Percentiles rank a stretch among this genome's conserved stretches.
Conservation (phyloP, 306 rosid species). For the Sindora glabra region DNA sequence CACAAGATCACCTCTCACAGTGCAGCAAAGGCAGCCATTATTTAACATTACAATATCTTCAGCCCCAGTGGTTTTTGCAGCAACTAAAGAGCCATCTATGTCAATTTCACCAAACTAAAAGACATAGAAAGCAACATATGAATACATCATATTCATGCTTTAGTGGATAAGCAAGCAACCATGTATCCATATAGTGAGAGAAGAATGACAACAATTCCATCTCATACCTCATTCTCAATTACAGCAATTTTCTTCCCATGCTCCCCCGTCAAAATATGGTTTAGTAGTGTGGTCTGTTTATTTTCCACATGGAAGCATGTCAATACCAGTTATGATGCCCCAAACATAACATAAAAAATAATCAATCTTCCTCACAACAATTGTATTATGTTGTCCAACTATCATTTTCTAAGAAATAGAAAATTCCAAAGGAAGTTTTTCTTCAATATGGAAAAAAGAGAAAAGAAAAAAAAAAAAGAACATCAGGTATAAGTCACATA, state of each 20-base stretch:
- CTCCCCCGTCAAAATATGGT: conserved; percentile 84
- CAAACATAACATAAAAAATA: not conserved
- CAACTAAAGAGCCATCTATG: conserved; percentile 91
- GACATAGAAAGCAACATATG: conserved; percentile 1
- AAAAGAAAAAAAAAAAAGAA: too few species aligned
- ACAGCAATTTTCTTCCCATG: conserved; percentile 94
- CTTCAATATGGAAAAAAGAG: not conserved
- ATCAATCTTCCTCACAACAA: not conserved
- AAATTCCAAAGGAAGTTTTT: not conserved
- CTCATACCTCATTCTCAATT: conserved; percentile 78
- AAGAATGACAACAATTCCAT: not conserved
- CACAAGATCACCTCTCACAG: conserved; percentile 95
- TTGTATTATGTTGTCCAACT: not conserved
- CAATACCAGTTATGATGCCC: not conserved
- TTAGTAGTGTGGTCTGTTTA: conserved; percentile 78
- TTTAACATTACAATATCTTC: conserved; percentile 94
- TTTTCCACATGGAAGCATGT: conserved; percentile 12
- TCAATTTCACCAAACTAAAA: conserved; percentile 86
- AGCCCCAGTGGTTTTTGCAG: conserved; percentile 75
- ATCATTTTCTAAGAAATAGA: not conserved
- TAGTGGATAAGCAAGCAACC: not conserved
- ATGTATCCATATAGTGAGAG: not conserved
- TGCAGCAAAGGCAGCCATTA: conserved; percentile 96
- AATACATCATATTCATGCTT: not conserved
- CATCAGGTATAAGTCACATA: too few species aligned